Percentiles rank a stretch among this genome's conserved stretches.
These are phyloP conservation scores for Neurospora intermedia DNA, from an alignment of 495 filamentous ascomycete species.

Conservation along the genomic window DNA sequence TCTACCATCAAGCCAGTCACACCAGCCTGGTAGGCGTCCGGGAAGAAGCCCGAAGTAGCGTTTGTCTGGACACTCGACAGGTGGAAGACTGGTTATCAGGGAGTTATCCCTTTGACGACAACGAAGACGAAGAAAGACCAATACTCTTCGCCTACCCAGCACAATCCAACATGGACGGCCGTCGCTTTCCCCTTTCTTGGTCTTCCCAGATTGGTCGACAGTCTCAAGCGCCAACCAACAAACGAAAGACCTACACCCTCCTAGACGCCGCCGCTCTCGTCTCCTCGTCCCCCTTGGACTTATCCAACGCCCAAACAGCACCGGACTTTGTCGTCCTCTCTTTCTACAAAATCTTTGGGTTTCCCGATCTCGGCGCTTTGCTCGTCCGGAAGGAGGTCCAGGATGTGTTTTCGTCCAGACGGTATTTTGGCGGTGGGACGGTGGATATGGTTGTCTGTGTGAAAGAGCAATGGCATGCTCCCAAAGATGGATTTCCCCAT, in stretches of 20 bases:
- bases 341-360: slow-evolving; percentile 96
- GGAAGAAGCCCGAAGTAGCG: slow-evolving; percentile 52
- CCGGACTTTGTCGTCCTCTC: slow-evolving; percentile 86
- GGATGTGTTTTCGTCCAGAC: slow-evolving; percentile 48
- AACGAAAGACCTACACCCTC: slow-evolving; percentile 52
- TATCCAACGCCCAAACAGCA: slow-evolving; percentile 47
- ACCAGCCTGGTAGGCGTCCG: slow-evolving; percentile 81
- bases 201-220: slow-evolving; percentile 37
- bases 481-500: slow-evolving; percentile 62
- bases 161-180: slow-evolving; percentile 92
- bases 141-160: slow-evolving; percentile 74
- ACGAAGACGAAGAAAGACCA: slow-evolving; percentile 4
- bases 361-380: slow-evolving; percentile 81
- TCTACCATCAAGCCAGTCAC: slow-evolving; percentile 75
- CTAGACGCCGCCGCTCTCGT: slow-evolving; percentile 86
- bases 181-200: slow-evolving; percentile 65
- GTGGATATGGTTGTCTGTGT: slow-evolving; percentile 64
- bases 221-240: slow-evolving; percentile 37
- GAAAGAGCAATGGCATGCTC: slow-evolving; percentile 62
- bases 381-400: slow-evolving; percentile 68
- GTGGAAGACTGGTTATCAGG: slow-evolving; percentile 57
- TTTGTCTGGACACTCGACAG: slow-evolving; percentile 59
- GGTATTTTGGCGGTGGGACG: slow-evolving; percentile 92
- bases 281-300: slow-evolving; percentile 64
- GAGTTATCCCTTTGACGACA: slow-evolving; percentile 8